Evolutionary conservation across 1,284 basidiomycete species (phyloP), one percentile per base, ranked within the genome.

Genomic region (Papiliotrema flavescens): DNA sequence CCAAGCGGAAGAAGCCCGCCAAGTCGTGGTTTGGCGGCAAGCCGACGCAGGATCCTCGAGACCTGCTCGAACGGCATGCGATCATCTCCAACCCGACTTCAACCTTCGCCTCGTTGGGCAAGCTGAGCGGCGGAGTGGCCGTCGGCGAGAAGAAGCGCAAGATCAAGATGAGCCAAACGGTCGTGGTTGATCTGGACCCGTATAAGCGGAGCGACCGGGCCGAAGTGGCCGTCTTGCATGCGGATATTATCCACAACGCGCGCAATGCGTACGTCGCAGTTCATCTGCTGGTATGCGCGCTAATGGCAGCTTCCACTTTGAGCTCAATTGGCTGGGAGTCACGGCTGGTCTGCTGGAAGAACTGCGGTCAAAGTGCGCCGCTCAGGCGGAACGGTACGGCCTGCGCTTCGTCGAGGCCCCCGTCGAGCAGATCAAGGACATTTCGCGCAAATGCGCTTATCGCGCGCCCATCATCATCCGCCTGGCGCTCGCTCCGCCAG

Each of bases 261-360:
- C 83, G 81, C 17, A 94, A 88, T 40, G 90, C 90, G 53, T 76
- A 51, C 67, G 74, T 71, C 5, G 6, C 28, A 23, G 13, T 24
- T 37, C 23, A 22, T 47, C 32, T 40, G 15, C 32, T 17, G 13
- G 4, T 36, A 13, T 37, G 24, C 53, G 17, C 9, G 39, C 54
- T 56, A 53, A 20, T 24, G 6, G 14, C 54, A 74, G 73, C 0
- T 94, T 94, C 77, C 92, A 96, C 75, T 91, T 96, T 67, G 94
- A 98, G 75, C 81, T 98, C 41, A 92, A 98, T 63, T 98, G 96
- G 95, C 86, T 98, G 23, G 93, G 92, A 9, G 90, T 93, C 0
- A 94, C 92, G 0, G 90, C 92, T n/a, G 85, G 90, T n/a, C 87
- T 88, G 60, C 89, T 98, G 55, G 95, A 98, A 61, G 92, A 96